Evolutionary conservation across 192 early-diverging fungal species (phyloP).

Genomic region (Globomyces pollinis-pini): DNA sequence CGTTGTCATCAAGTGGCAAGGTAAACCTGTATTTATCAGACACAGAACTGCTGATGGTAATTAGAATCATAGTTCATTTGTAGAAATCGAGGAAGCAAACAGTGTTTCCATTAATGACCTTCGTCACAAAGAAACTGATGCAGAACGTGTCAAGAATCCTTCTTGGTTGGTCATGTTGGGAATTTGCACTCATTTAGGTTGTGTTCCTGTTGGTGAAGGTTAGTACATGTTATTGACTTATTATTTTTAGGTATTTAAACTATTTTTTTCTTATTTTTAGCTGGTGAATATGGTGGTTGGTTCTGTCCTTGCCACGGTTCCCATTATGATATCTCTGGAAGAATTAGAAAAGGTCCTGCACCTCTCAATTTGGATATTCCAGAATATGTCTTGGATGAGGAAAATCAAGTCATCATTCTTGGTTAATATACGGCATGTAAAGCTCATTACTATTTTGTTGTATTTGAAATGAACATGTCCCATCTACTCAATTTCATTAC

Average conservation of each 20-base stretch:
- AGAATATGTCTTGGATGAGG: conserved; percentile 63
- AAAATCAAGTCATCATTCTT: conserved; percentile 67
- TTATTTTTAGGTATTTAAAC: conserved; percentile 5
- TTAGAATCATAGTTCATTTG: background rate
- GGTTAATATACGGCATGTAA: conserved; percentile 68
- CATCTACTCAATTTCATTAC: no score
- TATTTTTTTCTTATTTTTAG: no score
- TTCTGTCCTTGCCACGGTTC: conserved; percentile 99
- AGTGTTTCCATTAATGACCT: conserved; percentile 68
- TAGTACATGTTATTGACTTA: background rate
- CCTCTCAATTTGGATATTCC: conserved; percentile 98
- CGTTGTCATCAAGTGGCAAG: conserved; percentile 96
- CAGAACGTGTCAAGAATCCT: conserved; percentile 79
- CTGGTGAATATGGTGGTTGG: conserved; percentile 98
- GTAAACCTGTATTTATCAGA: conserved; percentile 96
- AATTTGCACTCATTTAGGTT: conserved; percentile 83
- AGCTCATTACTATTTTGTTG: no score
- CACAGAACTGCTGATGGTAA: conserved; percentile 81
- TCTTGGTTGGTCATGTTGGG: conserved; percentile 97
- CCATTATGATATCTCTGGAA: conserved; percentile 97
- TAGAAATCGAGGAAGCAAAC: conserved; percentile 90
- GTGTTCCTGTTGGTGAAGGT: conserved; percentile 93
- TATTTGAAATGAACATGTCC: no score
- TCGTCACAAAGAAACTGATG: conserved; percentile 87
- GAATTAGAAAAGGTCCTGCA: conserved; percentile 96